Evolutionary conservation across 805 yeast species (phyloP), one percentile per base, ranked within the genome.

Genomic region (Starmerella riodocensis): DNA sequence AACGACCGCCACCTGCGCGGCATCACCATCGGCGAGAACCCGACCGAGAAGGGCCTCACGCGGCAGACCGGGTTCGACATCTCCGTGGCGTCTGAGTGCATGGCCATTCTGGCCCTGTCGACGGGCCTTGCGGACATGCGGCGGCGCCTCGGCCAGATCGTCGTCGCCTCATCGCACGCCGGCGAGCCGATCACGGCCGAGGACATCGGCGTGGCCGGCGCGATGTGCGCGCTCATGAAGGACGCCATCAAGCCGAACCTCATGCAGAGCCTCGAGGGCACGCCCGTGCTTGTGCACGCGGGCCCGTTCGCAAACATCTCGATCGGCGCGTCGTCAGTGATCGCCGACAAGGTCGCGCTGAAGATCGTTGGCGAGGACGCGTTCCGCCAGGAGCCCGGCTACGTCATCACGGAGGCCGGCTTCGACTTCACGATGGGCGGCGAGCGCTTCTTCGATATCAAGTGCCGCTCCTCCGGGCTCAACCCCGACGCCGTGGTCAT

Each of bases 351-450:
- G 60, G 73, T 88, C 63, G 97, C 94, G 5, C 70, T 88, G 58
- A 85, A 88, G 62, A 71, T 88, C 52, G 86, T 93, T 14, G 91
- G 91, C 51, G 67, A 72, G 24, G 73, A 70, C 42, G 57, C 57
- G 34, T 44, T 36, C 42, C 39, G 48, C 13, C 52, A 47, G 17
- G 59, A 59, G 37, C 55, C 57, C 22, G 97, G 97, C 50, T 88
- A 71, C 57, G 96, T 86, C 42, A 84, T 88, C 45, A 88, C 97
- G 36, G 97, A 88, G 61, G 96, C 97, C 34, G 97, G 97, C 34
- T 88, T 88, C 64, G 97, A 88, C 63, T 88, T 91, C 69, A 88
- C 96, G 38, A 88, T 88, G 96, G 97, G 97, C 51, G 97, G 97
- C 50, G 97, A 88, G 69, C 74, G 97, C 54, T 88, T 88, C 66